Percentiles rank a stretch among this genome's conserved stretches.
Evolutionary conservation across 805 yeast genomes (phyloP).

Genomic region (Starmerella sirachaensis): DNA sequence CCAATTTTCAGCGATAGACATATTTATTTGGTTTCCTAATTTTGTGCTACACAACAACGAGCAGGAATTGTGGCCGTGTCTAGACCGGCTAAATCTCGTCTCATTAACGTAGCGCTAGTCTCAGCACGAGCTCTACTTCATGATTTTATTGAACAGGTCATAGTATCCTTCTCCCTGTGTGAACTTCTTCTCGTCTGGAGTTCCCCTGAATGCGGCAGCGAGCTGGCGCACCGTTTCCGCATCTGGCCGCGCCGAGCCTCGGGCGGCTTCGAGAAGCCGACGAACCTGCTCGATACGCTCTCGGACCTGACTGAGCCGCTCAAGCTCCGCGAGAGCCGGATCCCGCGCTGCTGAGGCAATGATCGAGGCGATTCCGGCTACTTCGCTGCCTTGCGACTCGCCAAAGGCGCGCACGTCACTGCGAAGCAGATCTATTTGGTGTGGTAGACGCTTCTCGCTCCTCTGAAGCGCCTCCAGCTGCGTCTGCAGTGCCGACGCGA

Average conservation of each 20-base stretch:
- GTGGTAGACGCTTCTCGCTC: constrained; percentile 25
- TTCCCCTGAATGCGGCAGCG: constrained; percentile 14
- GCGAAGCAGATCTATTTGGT: constrained; percentile 28
- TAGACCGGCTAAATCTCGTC: not conserved
- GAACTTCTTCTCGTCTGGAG: constrained; percentile 18
- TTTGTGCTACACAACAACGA: too few relatives aligned
- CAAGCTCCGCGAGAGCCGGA: constrained; percentile 19
- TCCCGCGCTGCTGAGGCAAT: constrained; percentile 8
- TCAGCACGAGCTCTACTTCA: too few relatives aligned
- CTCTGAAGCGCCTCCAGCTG: constrained; percentile 22
- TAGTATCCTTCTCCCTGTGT: constrained; percentile 9
- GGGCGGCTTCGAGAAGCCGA: constrained; percentile 16
- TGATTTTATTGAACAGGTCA: constrained; percentile 15
- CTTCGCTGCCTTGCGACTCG: constrained; percentile 17
- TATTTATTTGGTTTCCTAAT: too few relatives aligned
- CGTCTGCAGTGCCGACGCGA: constrained; percentile 24
- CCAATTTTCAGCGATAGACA: too few relatives aligned
- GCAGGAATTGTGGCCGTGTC: not conserved
- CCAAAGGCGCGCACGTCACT: constrained; percentile 24
- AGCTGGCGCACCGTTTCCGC: constrained; percentile 10
- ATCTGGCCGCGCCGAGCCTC: not conserved
- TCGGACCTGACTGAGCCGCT: constrained; percentile 21
- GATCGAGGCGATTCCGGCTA: constrained; percentile 11
- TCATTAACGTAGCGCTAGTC: too few relatives aligned
- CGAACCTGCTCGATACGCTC: constrained; percentile 23